These are phyloP conservation scores for Colletotrichum tropicale DNA, from an alignment of 2,329 filamentous ascomycete genomes.

Conservation along the genomic window DNA sequence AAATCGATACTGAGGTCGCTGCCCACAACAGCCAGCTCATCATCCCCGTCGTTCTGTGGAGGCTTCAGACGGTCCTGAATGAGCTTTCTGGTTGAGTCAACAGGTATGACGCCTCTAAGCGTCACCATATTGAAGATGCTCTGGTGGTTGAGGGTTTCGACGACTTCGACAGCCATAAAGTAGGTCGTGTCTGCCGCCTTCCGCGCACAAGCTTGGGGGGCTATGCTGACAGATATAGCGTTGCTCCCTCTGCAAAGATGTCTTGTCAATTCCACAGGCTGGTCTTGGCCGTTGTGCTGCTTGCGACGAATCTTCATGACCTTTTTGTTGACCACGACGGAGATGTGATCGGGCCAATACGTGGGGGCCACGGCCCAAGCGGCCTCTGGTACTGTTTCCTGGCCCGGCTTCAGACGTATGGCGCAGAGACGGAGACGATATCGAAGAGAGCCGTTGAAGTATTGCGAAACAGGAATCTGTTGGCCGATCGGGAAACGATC, in stretches of 20 bases:
- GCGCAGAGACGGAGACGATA: constrained; percentile 73
- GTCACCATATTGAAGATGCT: constrained; percentile 45
- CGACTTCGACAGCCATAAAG: constrained; percentile 71
- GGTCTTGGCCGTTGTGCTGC: constrained; percentile 74
- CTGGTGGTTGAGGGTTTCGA: constrained; percentile 60
- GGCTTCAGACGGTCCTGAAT: constrained; percentile 57
- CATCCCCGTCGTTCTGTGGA: constrained; percentile 46
- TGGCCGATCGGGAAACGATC: constrained; percentile 29
- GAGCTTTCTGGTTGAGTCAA: constrained; percentile 54
- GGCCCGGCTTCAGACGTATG: constrained; percentile 7
- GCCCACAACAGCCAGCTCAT: constrained; percentile 66
- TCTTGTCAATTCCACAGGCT: constrained; percentile 76
- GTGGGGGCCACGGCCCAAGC: constrained; percentile 70
- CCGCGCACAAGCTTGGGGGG: constrained; percentile 22
- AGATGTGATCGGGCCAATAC: constrained; percentile 74
- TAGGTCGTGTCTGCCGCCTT: constrained; percentile 43
- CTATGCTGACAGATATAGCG: constrained; percentile 57
- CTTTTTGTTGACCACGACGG: constrained; percentile 69
- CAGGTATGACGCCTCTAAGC: constrained; percentile 40
- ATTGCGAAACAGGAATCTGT: constrained; percentile 40
- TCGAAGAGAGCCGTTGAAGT: constrained; percentile 58
- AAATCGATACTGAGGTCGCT: constrained; percentile 66
- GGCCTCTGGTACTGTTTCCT: constrained; percentile 40
- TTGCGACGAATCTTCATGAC: constrained; percentile 68
- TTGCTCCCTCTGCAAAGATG: constrained; percentile 65